phyloP scores from a whole-genome alignment of 2,329 filamentous ascomycete genomes.

The Thielaviopsis ethacetica region DNA sequence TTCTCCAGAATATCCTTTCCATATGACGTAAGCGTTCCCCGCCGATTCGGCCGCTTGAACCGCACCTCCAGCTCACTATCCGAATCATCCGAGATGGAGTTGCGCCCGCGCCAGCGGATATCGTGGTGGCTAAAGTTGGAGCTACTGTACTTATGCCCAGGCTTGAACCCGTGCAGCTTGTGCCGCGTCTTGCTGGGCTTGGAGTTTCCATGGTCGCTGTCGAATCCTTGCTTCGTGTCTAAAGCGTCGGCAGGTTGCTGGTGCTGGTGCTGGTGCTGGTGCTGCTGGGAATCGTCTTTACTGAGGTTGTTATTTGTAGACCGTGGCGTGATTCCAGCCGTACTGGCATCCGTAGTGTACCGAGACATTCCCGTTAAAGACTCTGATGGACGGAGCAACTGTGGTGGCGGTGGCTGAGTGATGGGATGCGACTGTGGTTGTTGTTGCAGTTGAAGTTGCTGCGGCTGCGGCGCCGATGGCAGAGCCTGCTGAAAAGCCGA shows the following conservation, averaged over 20 bases:
- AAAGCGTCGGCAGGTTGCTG: neutral
- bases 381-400: constrained; percentile 13
- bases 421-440: neutral
- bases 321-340: constrained; percentile 15
- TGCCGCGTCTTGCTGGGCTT: constrained; percentile 8
- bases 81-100: constrained; percentile 43
- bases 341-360: constrained; percentile 17
- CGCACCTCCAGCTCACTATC: constrained; percentile 34
- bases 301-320: constrained; percentile 11
- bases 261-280: constrained; percentile 16
- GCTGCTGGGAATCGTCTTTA: constrained; percentile 16
- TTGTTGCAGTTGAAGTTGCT: neutral
- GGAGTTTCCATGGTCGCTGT: constrained; percentile 7
- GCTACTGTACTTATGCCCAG: constrained; percentile 30
- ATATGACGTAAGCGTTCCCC: constrained; percentile 29
- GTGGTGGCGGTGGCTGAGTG: neutral
- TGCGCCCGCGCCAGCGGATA: constrained; percentile 31
- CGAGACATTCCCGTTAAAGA: constrained; percentile 17
- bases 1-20: constrained; percentile 40
- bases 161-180: constrained; percentile 10
- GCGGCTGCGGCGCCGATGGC: constrained; percentile 6
- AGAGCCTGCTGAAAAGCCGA: constrained; percentile 8
- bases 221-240: constrained; percentile 2
- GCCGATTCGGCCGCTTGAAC: constrained; percentile 24
- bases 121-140: constrained; percentile 35